A percentile compares a stretch with the other conserved stretches of the same genome.
Evolutionary conservation across 306 rosid species (phyloP).

Genomic region (Glycine tomentella): DNA sequence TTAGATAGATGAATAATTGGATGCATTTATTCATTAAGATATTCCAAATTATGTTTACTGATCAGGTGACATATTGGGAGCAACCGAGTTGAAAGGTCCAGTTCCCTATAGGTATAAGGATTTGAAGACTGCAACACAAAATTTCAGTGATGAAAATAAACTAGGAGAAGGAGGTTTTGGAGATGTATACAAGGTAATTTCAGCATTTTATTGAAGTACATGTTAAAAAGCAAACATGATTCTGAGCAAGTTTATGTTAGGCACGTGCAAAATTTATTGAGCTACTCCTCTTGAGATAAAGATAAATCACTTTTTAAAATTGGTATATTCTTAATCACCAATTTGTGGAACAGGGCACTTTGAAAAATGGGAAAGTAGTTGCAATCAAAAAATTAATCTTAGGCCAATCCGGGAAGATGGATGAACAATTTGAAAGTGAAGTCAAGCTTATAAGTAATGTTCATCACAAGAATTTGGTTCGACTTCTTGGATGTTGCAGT

Average conservation of each 20-base stretch:
- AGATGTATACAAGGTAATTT: slow-evolving; percentile 69
- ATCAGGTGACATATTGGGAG: slow-evolving; percentile 44
- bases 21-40: too few species aligned
- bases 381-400: not conserved
- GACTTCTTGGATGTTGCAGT: too few species aligned
- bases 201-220: not conserved
- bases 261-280: not conserved
- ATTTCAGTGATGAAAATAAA: slow-evolving; percentile 65
- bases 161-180: slow-evolving; percentile 87
- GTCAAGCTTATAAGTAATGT: slow-evolving; percentile 43
- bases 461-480: too few species aligned
- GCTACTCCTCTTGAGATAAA: not conserved
- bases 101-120: slow-evolving; percentile 57
- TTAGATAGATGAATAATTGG: too few species aligned
- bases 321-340: not conserved
- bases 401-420: slow-evolving; percentile 56
- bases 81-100: slow-evolving; percentile 73
- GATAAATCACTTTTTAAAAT: not conserved
- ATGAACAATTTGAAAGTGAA: slow-evolving; percentile 66
- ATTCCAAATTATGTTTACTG: too few species aligned
- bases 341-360: slow-evolving; percentile 54
- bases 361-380: too few species aligned
- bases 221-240: not conserved
- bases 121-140: slow-evolving; percentile 69
- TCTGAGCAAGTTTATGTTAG: not conserved